Evolutionary conservation across 1,139 yeast species (phyloP), one percentile per base, ranked within the genome.

Genomic region (Suhomyces yuchorum): DNA sequence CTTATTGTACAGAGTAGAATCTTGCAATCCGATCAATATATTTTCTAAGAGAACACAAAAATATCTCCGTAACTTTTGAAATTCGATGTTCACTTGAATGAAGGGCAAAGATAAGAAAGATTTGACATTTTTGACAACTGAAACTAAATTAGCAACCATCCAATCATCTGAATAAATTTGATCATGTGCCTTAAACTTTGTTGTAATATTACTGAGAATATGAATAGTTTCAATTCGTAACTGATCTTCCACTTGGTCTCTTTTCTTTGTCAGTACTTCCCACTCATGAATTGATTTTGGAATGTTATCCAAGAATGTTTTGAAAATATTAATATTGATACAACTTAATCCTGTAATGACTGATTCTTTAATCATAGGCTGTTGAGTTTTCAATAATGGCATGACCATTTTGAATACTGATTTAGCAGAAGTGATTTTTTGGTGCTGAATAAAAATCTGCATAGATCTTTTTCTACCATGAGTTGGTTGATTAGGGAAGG

Each of bases 341-440:
- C 96, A 90, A 56, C 96, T 87, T 48, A 95, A 68, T 0, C 98
- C 98, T 1, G 85, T 73, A 24, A 91, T 90, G 12, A 91, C 84
- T 0, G 98, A 93, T 56, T 92, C 97, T 51, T 90, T 77, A 6
- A 93, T 82, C 58, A 84, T 77, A 1, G 81, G 76, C 53, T 89
- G 91, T 7, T 84, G 82, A 0, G 91, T 84, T 33, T 81, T 85
- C 44, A 95, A 68, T 30, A 93, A 69, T 0, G 97, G 97, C 37
- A 90, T 71, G 0, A 91, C 95, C 87, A 93, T 84, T 48, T 87
- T 78, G 68, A 95, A 95, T 1, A 95, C 85, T 0, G 96, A 86
- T 54, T 87, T 84, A 0, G 97, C 98, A 53, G 97, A 89, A 0
- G 96, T 92, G 46, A 95, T 92, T 45, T 90, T 85, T 60, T 91